A percentile compares a stretch with the other conserved stretches of the same genome.
Conservation (phyloP, 768 basidiomycete genomes). For the Naganishia friedmannii region DNA sequence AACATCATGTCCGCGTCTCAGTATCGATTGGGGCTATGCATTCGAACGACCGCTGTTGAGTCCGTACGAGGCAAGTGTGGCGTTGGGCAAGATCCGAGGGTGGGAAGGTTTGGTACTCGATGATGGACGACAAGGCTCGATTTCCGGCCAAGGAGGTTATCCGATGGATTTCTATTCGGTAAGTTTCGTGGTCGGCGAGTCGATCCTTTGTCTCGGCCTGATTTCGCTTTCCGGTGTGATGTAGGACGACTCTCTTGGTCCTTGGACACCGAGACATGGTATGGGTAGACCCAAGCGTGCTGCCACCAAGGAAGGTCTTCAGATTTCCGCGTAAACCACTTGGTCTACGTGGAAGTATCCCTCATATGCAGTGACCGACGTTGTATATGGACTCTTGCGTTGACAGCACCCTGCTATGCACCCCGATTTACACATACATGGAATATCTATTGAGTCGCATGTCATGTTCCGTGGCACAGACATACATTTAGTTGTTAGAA, state of each 20-base stretch:
- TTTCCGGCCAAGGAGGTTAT: slow-evolving; percentile 60
- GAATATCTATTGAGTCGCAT: too few species aligned
- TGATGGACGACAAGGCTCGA: background rate
- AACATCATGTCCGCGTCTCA: slow-evolving; percentile 91
- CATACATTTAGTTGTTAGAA: too few species aligned
- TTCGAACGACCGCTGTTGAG: slow-evolving; percentile 83
- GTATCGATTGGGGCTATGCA: slow-evolving; percentile 98
- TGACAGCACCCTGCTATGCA: too few species aligned
- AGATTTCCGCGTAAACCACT: background rate
- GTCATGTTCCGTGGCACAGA: too few species aligned
- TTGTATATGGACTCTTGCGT: too few species aligned
- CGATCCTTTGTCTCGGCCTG: background rate
- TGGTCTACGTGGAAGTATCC: background rate
- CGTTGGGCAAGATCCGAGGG: slow-evolving; percentile 64
- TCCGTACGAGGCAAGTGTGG: slow-evolving; percentile 89
- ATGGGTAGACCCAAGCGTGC: slow-evolving; percentile 31
- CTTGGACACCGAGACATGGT: slow-evolving; percentile 50
- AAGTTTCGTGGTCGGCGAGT: background rate
- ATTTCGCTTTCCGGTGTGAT: background rate
- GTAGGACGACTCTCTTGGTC: slow-evolving; percentile 44
- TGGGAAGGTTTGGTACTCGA: slow-evolving; percentile 58
- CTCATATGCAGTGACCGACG: background rate
- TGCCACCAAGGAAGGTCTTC: slow-evolving; percentile 18
- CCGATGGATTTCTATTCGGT: slow-evolving; percentile 90
- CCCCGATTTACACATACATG: too few species aligned